A percentile compares a stretch with the other conserved stretches of the same genome.
These are phyloP conservation scores for Neurospora sp. DNA, from an alignment of 495 filamentous ascomycete species.

Conservation along the genomic window DNA sequence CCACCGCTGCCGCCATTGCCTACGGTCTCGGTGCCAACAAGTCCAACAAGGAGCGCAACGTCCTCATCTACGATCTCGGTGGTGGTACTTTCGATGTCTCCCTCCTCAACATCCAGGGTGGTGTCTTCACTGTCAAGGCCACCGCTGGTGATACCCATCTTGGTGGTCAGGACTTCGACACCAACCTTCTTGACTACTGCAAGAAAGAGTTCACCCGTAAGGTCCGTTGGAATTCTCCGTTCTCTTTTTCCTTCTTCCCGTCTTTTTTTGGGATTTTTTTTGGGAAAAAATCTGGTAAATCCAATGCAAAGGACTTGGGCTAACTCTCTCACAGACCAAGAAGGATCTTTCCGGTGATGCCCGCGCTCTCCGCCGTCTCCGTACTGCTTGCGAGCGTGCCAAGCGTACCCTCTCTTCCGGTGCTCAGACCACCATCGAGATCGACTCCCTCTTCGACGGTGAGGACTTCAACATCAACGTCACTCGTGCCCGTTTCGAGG, in stretches of 20 bases:
- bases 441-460: conserved; percentile 96
- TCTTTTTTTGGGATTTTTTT: too few relatives aligned
- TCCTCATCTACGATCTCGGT: conserved; percentile 98
- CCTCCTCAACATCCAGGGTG: conserved; percentile 95
- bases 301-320: too few relatives aligned
- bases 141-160: conserved; percentile 98
- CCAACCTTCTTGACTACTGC: conserved; percentile 93
- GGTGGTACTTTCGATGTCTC: conserved; percentile 99
- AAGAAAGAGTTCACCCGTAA: conserved; percentile 88
- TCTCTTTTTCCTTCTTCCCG: not conserved
- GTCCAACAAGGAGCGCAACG: conserved; percentile 91
- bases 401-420: conserved; percentile 97
- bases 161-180: conserved; percentile 99
- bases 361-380: conserved; percentile 93
- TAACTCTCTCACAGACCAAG: conserved; percentile 49
- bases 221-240: conserved; percentile 35
- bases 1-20: conserved; percentile 91
- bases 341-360: conserved; percentile 76
- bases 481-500: conserved; percentile 99
- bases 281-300: too few relatives aligned
- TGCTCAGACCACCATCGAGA: conserved; percentile 96
- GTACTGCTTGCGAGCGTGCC: conserved; percentile 97
- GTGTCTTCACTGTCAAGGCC: conserved; percentile 98
- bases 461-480: conserved; percentile 98
- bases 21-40: conserved; percentile 94